These are phyloP conservation scores for Saccharomyces mikatae DNA, from an alignment of 805 yeast species.

Conservation along the genomic window DNA sequence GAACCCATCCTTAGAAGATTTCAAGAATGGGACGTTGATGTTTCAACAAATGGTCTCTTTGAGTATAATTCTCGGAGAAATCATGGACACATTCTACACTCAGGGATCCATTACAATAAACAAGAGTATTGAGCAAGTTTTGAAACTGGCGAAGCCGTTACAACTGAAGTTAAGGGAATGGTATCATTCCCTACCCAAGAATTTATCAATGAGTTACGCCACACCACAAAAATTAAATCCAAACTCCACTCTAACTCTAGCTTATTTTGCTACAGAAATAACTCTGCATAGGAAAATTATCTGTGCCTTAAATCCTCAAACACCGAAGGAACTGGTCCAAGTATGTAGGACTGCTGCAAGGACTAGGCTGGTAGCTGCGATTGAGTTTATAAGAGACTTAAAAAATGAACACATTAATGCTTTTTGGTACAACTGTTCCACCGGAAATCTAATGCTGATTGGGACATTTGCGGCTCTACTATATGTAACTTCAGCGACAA, in stretches of 20 bases:
- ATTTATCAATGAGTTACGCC: conserved; percentile 53
- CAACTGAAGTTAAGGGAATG: conserved; percentile 64
- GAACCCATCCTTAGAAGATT: conserved; percentile 40
- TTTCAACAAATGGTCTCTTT: conserved; percentile 62
- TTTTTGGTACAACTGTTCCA: conserved; percentile 82
- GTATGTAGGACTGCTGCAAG: conserved; percentile 84
- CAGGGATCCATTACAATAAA: conserved; percentile 53
- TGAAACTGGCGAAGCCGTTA: conserved; percentile 72
- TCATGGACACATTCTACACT: conserved; percentile 64
- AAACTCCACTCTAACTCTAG: conserved; percentile 70
- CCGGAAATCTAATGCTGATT: conserved; percentile 69
- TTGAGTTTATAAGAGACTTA: conserved; percentile 67
- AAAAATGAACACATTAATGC: conserved; percentile 78
- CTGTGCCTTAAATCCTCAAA: conserved; percentile 37
- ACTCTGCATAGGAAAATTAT: conserved; percentile 75
- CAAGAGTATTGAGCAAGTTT: conserved; percentile 54
- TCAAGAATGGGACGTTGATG: conserved; percentile 58
- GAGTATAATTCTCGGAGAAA: conserved; percentile 62
- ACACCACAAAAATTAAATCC: conserved; percentile 59
- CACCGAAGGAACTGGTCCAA: conserved; percentile 45
- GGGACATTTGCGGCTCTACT: conserved; percentile 84
- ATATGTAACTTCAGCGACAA: conserved; percentile 53
- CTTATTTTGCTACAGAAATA: conserved; percentile 85
- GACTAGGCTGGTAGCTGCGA: conserved; percentile 72
- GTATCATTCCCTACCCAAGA: conserved; percentile 65